Evolutionary conservation across 257 asterid species (phyloP), one percentile per base, ranked within the genome.

Genomic region (Capsicum baccatum): DNA sequence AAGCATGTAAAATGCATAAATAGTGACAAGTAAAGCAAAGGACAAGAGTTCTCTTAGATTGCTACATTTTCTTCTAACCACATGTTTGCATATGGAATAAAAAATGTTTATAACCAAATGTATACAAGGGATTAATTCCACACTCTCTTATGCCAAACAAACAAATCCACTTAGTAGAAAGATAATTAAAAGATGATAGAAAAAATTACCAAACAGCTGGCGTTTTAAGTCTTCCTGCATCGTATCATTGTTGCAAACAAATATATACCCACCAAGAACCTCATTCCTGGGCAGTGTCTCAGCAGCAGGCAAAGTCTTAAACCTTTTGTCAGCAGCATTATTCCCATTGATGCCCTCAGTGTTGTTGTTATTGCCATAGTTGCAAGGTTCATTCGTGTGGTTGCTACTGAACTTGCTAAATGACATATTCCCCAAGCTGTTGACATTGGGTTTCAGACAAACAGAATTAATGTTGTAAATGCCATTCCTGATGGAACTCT

Each of bases 201-300:
- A 67, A 48, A 84, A 73, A 80, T 86, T 92, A 96, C 99, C 99
- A 84, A 96, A 96, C 15, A 96, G 94, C 52, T 91, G 98, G 66
- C 98, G 88, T 91, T 94, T 96, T 87, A 96, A 71, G 89, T 96
- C 99, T 88, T 96, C 99, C 86, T 94, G 98, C 99, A 96, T 96
- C 0, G 98, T 96, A 81, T 96, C 99, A 67, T 96, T 93, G 92
- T 96, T 96, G 91, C 99, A 96, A 56, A 96, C 99, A 87, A 94
- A 94, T 83, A 93, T 94, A 86, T 96, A 96, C 83, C 98, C 99
- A 86, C 99, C 99, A 52, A 96, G 95, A 83, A 93, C 92, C 92
- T 94, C 98, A 83, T 94, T 90, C 91, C 98, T 92, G 12, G 98
- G 98, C 81, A 96, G 97, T 48, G 90, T 92, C 95, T 94, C 98